Evolutionary conservation across 805 yeast genomes (phyloP), one percentile per base, ranked within the genome.

Genomic region (Candida nitratophila): DNA sequence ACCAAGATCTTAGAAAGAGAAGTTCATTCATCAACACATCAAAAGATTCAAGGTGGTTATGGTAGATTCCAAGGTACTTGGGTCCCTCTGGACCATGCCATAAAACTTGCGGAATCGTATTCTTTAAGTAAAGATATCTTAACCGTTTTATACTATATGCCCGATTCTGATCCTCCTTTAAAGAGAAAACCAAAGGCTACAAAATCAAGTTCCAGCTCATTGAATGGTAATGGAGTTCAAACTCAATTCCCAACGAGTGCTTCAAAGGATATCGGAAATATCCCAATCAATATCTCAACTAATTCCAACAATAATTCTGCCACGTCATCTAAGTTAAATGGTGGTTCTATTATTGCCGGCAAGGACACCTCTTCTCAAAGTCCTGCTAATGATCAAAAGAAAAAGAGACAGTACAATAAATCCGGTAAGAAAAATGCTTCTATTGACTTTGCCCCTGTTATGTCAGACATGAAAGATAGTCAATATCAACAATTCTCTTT

Each of bases 41-140:
- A 84, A 59, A 86, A 84, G 59, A 77, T 86, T 47, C 93, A 84
- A 60, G 95, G 93, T 52, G 95, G 95, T 8, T 83, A 83, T 59
- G 93, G 93, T 12, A 66, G 88, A 42, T 85, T 83, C 56, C 93
- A 86, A 64, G 95, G 95, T 4, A 84, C 95, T 2, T 86, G 93
- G 93, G 79, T 86, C 34, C 93, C 95, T 0, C 58, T 85, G 35
- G 72, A 70, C 3, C 76, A 78, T 49, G 91, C 91, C 2, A 70
- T 70, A 37, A 70, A 76, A 39, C 66, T 83, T 52, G 81, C 80
- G 4, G 66, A 70, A 38, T 69, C 68, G 40, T 73, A 77, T 50
- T 74, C 72, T 1, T 76, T 79, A 17, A 63, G 70, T 36, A 78
- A 75, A 22, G 68, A 71, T 10, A 68, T 80, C 43, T 70, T 73